Conservation (phyloP, 108 stramenopile species). For the Discostella stelligeroides region DNA sequence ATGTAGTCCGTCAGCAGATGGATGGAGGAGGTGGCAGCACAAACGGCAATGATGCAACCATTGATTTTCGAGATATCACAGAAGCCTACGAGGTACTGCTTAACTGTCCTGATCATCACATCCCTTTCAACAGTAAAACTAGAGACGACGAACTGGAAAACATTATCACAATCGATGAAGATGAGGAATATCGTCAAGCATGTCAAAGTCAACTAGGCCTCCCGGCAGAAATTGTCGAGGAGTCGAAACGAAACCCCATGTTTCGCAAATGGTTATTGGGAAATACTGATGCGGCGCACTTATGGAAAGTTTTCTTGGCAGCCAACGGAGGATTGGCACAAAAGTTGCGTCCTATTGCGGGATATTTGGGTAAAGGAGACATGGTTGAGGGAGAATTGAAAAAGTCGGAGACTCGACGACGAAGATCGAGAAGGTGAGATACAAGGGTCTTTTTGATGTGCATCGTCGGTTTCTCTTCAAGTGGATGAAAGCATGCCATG, state of each 20-base stretch:
- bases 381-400: slow-evolving; percentile 6
- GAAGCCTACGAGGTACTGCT: slow-evolving; percentile 74
- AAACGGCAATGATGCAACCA: slow-evolving; percentile 10
- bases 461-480: too few relatives aligned
- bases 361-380: slow-evolving; percentile 26
- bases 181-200: slow-evolving; percentile 66
- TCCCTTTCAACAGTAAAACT: neutral
- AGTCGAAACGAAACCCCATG: slow-evolving; percentile 79
- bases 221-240: slow-evolving; percentile 82
- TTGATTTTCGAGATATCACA: slow-evolving; percentile 63
- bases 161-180: slow-evolving; percentile 57
- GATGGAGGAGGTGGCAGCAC: slow-evolving; percentile 14
- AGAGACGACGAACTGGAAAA: slow-evolving; percentile 17
- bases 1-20: slow-evolving; percentile 31
- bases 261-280: slow-evolving; percentile 80
- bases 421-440: slow-evolving; percentile 12
- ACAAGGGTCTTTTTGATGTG: too few relatives aligned
- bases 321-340: slow-evolving; percentile 75
- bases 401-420: slow-evolving; percentile 34
- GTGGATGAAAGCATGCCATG: too few relatives aligned
- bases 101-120: slow-evolving; percentile 13
- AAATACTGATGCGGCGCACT: slow-evolving; percentile 73
- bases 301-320: slow-evolving; percentile 74
- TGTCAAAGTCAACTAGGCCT: slow-evolving; percentile 65
- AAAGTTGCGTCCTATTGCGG: slow-evolving; percentile 48